A percentile compares a stretch with the other conserved stretches of the same genome.
Conservation (phyloP, 352 stramenopile genomes). For the Globisporangium canariense region DNA sequence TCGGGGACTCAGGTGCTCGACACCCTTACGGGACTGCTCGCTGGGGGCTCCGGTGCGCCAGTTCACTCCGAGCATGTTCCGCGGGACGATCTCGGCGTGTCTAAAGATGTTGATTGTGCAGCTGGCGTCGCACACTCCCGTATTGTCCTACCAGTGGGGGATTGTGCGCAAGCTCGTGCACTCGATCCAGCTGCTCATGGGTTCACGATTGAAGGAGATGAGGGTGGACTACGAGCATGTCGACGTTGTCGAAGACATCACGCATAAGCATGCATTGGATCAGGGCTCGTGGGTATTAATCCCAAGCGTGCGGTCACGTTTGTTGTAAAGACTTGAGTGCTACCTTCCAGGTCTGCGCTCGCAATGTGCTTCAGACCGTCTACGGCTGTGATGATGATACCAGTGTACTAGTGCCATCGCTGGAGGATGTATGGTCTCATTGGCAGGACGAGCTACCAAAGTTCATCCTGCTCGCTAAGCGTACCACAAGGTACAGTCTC, state of each 20-base stretch:
- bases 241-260: not conserved
- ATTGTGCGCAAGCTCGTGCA: constrained; percentile 50
- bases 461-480: constrained; percentile 51
- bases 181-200: constrained; percentile 48
- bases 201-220: constrained; percentile 17
- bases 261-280: not conserved
- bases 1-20: constrained; percentile 66
- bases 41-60: constrained; percentile 42
- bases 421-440: constrained; percentile 41
- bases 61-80: constrained; percentile 73
- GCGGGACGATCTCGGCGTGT: constrained; percentile 44
- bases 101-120: constrained; percentile 42
- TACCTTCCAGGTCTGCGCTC: not conserved
- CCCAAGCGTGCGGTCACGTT: not conserved
- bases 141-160: constrained; percentile 51
- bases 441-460: constrained; percentile 41
- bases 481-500: constrained; percentile 43
- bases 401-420: not conserved
- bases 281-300: not conserved
- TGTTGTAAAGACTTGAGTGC: not conserved
- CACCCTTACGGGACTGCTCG: constrained; percentile 59
- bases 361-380: constrained; percentile 2
- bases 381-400: not conserved
- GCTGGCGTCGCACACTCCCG: constrained; percentile 11
- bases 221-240: constrained; percentile 18